Base-by-base conservation (phyloP, 78 protist species). In the Chrysochromulina parva region DNA sequence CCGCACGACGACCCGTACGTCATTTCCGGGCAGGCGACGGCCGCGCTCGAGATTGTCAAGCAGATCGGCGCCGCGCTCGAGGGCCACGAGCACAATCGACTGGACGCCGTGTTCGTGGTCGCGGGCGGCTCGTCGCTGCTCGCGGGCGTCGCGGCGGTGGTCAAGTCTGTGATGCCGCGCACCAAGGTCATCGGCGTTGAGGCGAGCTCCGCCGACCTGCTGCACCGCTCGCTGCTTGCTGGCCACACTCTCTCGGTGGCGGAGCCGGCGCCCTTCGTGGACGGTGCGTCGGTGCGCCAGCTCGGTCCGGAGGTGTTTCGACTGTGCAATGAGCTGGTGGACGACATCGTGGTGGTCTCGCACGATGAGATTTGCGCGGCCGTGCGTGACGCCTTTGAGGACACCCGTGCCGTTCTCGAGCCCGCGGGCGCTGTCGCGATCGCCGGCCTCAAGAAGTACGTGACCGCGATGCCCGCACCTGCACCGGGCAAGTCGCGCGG, bases 21-120 rank as follows among this genome's bases (percentile, higher is more conserved):
- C 58, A 95, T 95, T 57, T 92, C 95, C 9, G 96, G 96, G 24
- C 95, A 95, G 69, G 96, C 94, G 58, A 93, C 95, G n/a, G 57
- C 88, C 47, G 95, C 89, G 19, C 67, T 65, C 76, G 95, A 94
- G 89, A 82, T 94, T 26, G 11, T 92, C 52, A 28, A 66, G 66
- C 94, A 94, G 74, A 19, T 90, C 69, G 0, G 53, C 47, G 59
- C 71, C 17, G 55, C n/a, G n/a, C 55, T 74, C 82, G 82, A 74
- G 47, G 52, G 80, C 80, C 6, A 38, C n/a, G 13, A 7, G 52
- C 6, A 5, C 52, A 38, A 38, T 38, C 38, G 38, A 38, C 62
- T 58, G 24, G 80, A 71, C 80, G 82, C 82, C 17, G 48, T 74
- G 57, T 74, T 74, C 55, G 55, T 89, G 50, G 5, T 19, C 80